Evolutionary conservation across 108 stramenopile species (phyloP).

Genomic region (Cylindrotheca closterium): DNA sequence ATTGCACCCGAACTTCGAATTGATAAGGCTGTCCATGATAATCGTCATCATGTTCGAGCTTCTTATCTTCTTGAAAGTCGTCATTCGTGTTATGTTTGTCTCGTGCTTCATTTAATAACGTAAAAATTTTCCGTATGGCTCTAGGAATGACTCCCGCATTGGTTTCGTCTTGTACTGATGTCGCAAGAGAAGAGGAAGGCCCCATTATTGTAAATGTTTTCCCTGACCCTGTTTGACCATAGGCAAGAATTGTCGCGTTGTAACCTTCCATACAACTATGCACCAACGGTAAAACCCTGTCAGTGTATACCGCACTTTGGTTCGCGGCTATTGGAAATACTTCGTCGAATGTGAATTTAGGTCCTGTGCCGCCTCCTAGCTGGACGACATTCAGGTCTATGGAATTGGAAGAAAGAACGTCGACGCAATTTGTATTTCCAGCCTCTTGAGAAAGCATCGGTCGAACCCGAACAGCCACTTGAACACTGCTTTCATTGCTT

Average conservation of each 20-base stretch:
- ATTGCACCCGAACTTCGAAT: slow-evolving; percentile 72
- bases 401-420: slow-evolving; percentile 29
- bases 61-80: background rate
- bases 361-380: slow-evolving; percentile 39
- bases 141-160: slow-evolving; percentile 77
- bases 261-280: slow-evolving; percentile 84
- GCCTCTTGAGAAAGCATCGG: slow-evolving; percentile 69
- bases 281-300: slow-evolving; percentile 56
- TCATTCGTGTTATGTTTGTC: slow-evolving; percentile 9
- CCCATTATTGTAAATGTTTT: slow-evolving; percentile 79
- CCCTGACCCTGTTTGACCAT: slow-evolving; percentile 93
- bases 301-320: slow-evolving; percentile 55
- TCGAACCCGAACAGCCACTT: slow-evolving; percentile 81
- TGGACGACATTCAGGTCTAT: slow-evolving; percentile 25
- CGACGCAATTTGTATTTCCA: slow-evolving; percentile 60
- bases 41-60: slow-evolving; percentile 5
- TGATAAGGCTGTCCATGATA: slow-evolving; percentile 26
- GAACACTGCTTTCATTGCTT: slow-evolving; percentile 42
- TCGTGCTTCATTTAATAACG: slow-evolving; percentile 28
- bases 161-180: slow-evolving; percentile 41
- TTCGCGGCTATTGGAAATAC: slow-evolving; percentile 44
- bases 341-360: slow-evolving; percentile 69
- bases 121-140: slow-evolving; percentile 63
- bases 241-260: slow-evolving; percentile 96
- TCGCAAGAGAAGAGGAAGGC: slow-evolving; percentile 13